These are phyloP conservation scores for Spiromastix sp. DNA, from an alignment of 2,329 filamentous ascomycete genomes.

Conservation along the genomic window DNA sequence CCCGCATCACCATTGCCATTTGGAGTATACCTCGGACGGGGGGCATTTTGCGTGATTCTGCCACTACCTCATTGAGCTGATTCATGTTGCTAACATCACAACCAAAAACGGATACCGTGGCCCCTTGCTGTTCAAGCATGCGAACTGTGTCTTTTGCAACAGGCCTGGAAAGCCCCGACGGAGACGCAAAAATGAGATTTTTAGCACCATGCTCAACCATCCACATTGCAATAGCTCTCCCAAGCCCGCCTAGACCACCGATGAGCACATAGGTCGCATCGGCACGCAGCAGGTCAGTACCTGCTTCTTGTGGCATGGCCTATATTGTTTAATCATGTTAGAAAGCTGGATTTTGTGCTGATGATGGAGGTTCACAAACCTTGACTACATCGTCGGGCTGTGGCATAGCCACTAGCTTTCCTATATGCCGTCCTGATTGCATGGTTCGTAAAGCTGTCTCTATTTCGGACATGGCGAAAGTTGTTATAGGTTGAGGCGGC, in stretches of 20 bases:
- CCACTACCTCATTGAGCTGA: constrained; percentile 17
- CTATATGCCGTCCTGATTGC: constrained; percentile 18
- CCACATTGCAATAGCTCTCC: constrained; percentile 39
- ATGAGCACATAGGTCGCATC: constrained; percentile 43
- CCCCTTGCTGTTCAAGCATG: constrained; percentile 8
- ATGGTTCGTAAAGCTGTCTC: constrained; percentile 19
- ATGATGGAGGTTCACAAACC: too few relatives aligned
- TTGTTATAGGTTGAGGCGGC: constrained; percentile 2
- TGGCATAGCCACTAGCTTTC: constrained; percentile 15
- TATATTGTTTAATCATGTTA: too few relatives aligned
- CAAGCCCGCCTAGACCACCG: constrained; percentile 48
- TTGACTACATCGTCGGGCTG: constrained; percentile 4
- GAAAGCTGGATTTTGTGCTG: too few relatives aligned
- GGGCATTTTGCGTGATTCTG: constrained; percentile 12
- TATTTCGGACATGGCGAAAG: constrained; percentile 11
- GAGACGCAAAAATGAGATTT: constrained; percentile 42
- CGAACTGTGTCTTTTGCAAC: constrained; percentile 12
- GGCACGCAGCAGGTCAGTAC: constrained; percentile 2
- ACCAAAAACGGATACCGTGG: constrained; percentile 9
- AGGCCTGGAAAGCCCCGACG: constrained; percentile 30
- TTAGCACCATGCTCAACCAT: constrained; percentile 40
- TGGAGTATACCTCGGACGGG: constrained; percentile 33
- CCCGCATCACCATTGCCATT: constrained; percentile 31
- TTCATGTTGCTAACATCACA: constrained; percentile 18
- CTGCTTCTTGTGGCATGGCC: not conserved